Base-by-base conservation (phyloP, 208 protist genomes). In the Wallacemonas rigidus region DNA sequence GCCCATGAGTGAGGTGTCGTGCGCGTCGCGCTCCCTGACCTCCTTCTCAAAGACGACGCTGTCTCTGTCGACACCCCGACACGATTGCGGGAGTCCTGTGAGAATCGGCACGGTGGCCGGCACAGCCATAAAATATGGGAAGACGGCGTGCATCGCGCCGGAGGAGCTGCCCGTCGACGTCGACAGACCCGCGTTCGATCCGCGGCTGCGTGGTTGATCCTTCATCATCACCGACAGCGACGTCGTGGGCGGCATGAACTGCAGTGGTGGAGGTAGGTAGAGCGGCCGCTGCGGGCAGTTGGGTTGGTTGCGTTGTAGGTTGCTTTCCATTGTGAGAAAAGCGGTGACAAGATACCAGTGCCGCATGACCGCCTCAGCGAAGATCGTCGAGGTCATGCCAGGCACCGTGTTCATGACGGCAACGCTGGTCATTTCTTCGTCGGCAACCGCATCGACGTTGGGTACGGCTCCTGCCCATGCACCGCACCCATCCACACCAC, bases 271-370 rank as follows among this genome's bases (percentile, higher is more conserved):
- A 3, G 77, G 77, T 5, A 83, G 40, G 63, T 76, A 86, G 12
- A 86, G 83, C 9, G 83, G 83, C 2, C 85, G 74, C 50, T 63
- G 74, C 55, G 69, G 51, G 2, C 69, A 67, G 41, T 63, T 55
- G n/a, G 45, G 62, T 56, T 41, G 56, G 11, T 57, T 41, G n/a
- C 48, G 68, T 60, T 44, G 48, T 40, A 69, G 38, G 6, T n/a
- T 38, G 58, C 51, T 48, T 51, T 91, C 85, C 8, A 72, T 56
- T 38, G 82, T 72, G 17, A 89, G 67, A 53, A 82, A 79, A 35
- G 79, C 85, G 12, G 82, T 89, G 11, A 89, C 60, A 5, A 86
- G 65, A 68, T 86, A 91, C 89, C 89, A 94, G 62, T 94, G 85
- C 1, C 82, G 82, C 47, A 94, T 79, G 53, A 92, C 89, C 44